Base-by-base conservation (phyloP, 2,329 filamentous ascomycete genomes). In the Alternaria rosae region DNA sequence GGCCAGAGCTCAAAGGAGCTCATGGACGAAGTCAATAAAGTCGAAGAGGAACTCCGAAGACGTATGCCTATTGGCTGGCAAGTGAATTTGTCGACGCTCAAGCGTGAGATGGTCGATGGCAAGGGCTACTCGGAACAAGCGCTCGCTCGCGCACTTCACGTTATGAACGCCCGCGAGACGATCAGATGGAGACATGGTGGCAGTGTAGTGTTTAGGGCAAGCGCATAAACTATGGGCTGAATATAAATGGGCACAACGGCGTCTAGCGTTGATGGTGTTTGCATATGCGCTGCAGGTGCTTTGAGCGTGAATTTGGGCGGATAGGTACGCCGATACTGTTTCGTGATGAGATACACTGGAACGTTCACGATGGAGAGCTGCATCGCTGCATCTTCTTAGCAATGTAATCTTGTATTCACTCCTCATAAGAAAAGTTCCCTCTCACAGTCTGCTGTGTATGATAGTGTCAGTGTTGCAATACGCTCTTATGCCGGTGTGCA, bases 41-140 rank as follows among this genome's bases (percentile, higher is more conserved):
- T 98, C 6, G 95, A 98, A 81, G 89, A 93, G 15, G 95, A 98
- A 82, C 84, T 99, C 54, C 90, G 92, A 81, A 87, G 93, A 59
- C 87, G 94, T 25, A 83, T 99, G 71, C 94, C 95, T 1, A 95
- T 99, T 69, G 95, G 95, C 20, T 99, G 94, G 92, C 95, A 92
- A 75, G 97, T 94, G 2, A 97, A 92, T 74, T 80, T 98, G 60
- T 91, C 92, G 0, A 97, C 92, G 2, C 81, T 99, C 67, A 88
- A 92, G 65, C 87, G 92, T 47, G 95, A 99, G 78, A 94, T 99
- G 85, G 93, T 97, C 6, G 93, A 97, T 73, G 90, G 91, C 13
- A 93, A 94, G 79, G 93, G 93, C 0, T 98, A 94, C 80, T 93
- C 88, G 66, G 95, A 98, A 80, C 90, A 93, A 76, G 90, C 89